phyloP scores from a whole-genome alignment of 2,329 filamentous ascomycete species.

The Talaromyces sp. region DNA sequence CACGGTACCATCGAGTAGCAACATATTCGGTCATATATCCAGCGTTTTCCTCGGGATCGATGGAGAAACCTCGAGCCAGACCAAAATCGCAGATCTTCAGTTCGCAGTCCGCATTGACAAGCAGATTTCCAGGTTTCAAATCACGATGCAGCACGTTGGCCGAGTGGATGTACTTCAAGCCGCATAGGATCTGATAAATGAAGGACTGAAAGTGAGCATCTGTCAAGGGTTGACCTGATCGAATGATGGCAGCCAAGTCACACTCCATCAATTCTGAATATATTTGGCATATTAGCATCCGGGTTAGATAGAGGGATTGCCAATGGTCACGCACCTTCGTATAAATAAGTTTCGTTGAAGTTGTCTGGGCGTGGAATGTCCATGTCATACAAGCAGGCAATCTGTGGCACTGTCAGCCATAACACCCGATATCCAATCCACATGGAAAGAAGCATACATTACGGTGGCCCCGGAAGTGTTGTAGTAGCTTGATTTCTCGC shows the following conservation, averaged over 20 bases:
- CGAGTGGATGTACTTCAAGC: constrained; percentile 98
- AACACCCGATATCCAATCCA: constrained; percentile 6
- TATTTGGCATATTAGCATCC: constrained; percentile 7
- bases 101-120: constrained; percentile 98
- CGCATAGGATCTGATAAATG: constrained; percentile 99
- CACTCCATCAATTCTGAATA: constrained; percentile 92
- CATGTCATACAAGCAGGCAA: constrained; percentile 99
- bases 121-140: constrained; percentile 90
- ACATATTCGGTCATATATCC: constrained; percentile 99
- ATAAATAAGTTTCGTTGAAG: constrained; percentile 98
- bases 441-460: constrained; percentile 55
- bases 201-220: constrained; percentile 99
- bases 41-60: constrained; percentile 96
- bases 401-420: constrained; percentile 53
- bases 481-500: constrained; percentile 96
- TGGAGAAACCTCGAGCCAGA: constrained; percentile 89
- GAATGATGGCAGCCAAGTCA: constrained; percentile 94
- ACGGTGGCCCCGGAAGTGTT: constrained; percentile 90
- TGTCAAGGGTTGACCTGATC: constrained; percentile 92
- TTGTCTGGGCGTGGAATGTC: constrained; percentile 95
- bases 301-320: not conserved
- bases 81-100: constrained; percentile 99
- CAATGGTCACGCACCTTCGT: constrained; percentile 73
- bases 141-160: constrained; percentile 96
- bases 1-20: constrained; percentile 96